Evolutionary conservation across 805 yeast genomes (phyloP).

Genomic region (Torulaspora quercuum): DNA sequence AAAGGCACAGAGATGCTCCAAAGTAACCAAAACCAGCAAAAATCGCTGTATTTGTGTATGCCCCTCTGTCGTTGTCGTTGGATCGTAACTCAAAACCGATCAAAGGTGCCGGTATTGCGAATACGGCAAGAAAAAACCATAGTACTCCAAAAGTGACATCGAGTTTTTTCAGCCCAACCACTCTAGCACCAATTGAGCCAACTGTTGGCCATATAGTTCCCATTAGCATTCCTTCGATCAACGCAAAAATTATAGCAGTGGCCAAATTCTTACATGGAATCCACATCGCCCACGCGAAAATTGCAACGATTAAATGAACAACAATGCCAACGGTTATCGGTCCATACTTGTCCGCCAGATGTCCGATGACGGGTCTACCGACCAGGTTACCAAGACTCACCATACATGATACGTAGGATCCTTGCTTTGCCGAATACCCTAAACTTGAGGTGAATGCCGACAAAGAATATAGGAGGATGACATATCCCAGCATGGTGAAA

Average conservation of each 20-base stretch:
- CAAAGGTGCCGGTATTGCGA: constrained; percentile 56
- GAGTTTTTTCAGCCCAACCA: constrained; percentile 53
- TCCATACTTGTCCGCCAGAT: constrained; percentile 49
- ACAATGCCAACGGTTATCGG: constrained; percentile 45
- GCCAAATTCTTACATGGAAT: constrained; percentile 56
- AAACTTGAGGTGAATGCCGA: constrained; percentile 58
- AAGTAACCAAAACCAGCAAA: constrained; percentile 57
- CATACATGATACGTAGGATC: constrained; percentile 59
- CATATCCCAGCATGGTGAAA: constrained; percentile 58
- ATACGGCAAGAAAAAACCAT: constrained; percentile 50
- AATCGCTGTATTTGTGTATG: constrained; percentile 51
- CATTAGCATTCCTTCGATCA: constrained; percentile 55
- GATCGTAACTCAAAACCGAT: constrained; percentile 53
- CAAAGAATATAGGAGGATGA: constrained; percentile 53
- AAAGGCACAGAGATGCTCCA: constrained; percentile 42
- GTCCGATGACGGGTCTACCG: constrained; percentile 57
- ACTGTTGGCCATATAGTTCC: constrained; percentile 58
- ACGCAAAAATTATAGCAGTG: constrained; percentile 50
- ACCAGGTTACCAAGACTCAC: constrained; percentile 52
- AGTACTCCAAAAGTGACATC: constrained; percentile 49
- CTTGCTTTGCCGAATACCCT: constrained; percentile 54
- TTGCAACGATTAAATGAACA: constrained; percentile 40
- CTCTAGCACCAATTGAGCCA: constrained; percentile 49
- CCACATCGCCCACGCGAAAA: constrained; percentile 51
- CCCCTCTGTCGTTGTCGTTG: constrained; percentile 30